Evolutionary conservation across 2,329 filamentous ascomycete genomes (phyloP), one percentile per base, ranked within the genome.

Genomic region (Fusarium buharicum): DNA sequence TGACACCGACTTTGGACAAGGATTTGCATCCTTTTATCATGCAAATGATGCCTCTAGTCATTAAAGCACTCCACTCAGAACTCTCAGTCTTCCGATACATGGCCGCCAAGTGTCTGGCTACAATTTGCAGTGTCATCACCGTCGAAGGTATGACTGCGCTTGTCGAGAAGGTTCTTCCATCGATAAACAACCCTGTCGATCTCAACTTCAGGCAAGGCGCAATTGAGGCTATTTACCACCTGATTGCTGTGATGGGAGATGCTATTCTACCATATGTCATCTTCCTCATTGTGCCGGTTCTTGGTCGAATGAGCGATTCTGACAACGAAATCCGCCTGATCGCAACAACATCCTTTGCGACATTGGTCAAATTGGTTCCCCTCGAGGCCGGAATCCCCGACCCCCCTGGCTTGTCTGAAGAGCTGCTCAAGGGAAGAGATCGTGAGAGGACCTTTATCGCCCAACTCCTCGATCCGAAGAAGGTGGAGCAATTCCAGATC

Each of bases 201-300:
- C 84, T 97, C 27, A 89, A 92, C 72, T 90, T 90, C 77, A 89
- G 95, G 34, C 95, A 99, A 79, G 95, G 95, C 62, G 93, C 92
- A 6, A 95, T 96, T 54, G 95, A 99, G 77, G 92, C 88, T 68
- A 91, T 99, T 57, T 99, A 99, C 74, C 95, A 99, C 76, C 81
- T 99, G 56, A 99, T 99, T 64, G 92, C 96, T 58, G 93, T 97
- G 47, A 99, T 99, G 95, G 95, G 96, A 61, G 95, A 98, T 73
- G 86, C 87, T 33, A 99, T 99, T 54, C 79, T 99, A 27, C 95
- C 96, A 4, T 99, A 99, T 72, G 95, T 99, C 62, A 97, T 99
- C 70, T 99, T 99, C 86, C 86, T 99, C 65, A 96, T 99, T 56
- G 96, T 98, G 12, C 95, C 95, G 13, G 95, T 99, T 4, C 84